Evolutionary conservation across 768 basidiomycete genomes (phyloP), one percentile per base, ranked within the genome.

Genomic region (Tricholoma saponaceum): DNA sequence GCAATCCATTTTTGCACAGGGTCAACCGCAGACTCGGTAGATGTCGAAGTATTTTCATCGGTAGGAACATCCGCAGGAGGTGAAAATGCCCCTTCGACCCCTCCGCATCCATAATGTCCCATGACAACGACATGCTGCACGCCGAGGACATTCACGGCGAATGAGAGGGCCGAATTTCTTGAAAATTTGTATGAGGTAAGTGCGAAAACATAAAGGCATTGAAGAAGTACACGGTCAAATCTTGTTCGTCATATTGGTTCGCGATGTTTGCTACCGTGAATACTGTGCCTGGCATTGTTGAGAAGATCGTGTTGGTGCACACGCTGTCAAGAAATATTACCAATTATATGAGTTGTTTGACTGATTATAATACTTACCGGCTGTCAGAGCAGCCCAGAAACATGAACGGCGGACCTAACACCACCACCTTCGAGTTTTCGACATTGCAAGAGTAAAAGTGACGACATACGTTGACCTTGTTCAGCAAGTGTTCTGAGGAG

Each of bases 71-170:
- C 44, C 4, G 37, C 66, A 1, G 65, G 63, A 1, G 68, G 60
- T n/a, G 67, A 64, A 55, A 74, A 74, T 5, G 75, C 68, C 26
- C 75, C 74, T 12, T 71, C 76, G 12, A 78, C 70, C 30, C 76
- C 76, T 16, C 76, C 74, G 54, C 76, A 78, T 0, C 76, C 76
- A 51, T 78, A 78, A 58, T 78, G 76, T 0, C 76, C 76, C 73
- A 78, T 74, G 13, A 78, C 72, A 49, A 78, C 70, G 51, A 78
- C 65, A 47, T 78, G 76, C 50, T 72, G 66, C 13, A 78, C 75
- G 4, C 67, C 66, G 12, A 77, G 66, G 16, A 64, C 64, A 16
- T 70, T 62, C 16, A 77, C 71, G 9, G 74, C 76, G 46, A 76
- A 78, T 0, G 73, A 68, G n/a, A 77, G 67, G 14, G 74, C 72